Evolutionary conservation across 805 yeast species (phyloP), one percentile per base, ranked within the genome.

Genomic region (Metschnikowia cubensis): DNA sequence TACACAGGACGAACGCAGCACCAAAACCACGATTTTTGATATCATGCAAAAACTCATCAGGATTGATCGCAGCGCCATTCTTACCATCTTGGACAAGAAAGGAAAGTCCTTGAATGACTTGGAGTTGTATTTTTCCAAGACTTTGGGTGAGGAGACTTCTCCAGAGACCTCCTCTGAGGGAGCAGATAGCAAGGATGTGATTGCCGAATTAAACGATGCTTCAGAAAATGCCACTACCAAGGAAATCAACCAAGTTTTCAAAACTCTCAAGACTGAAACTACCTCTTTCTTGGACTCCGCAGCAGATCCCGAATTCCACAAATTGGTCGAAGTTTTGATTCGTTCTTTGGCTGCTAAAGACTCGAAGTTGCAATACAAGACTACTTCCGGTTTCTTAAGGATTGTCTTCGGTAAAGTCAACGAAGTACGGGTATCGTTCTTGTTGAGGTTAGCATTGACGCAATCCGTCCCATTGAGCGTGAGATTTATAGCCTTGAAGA

Each of bases 71-170:
- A 58, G 55, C 13, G 51, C 55, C 32, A 65, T 72, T 48, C 32
- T 45, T 11, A 42, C 56, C 29, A 37, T 49, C 5, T 62, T 72
- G 54, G 52, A 55, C 17, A 45, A 47, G 0, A 42, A 51, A 47
- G 51, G 55, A 20, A 50, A 61, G 42, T 58, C 60, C 21, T 42
- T 73, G 22, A 53, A 63, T 17, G 76, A 70, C 21, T 66, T 74
- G 57, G 78, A 73, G 69, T 79, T 89, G 74, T 75, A 77, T 48
- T 69, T 89, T 42, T 87, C 88, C 67, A 76, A 85, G 1, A 83
- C 91, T 0, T 67, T 89, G 46, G 58, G 67, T 25, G 59, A 56
- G 10, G 47, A 61, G 14, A 44, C 45, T 25, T 7, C 32, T 3
- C 34, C 32, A 5, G 46, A 43, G 15, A 4, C 31, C 14, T 15